A percentile compares a stretch with the other conserved stretches of the same genome.
Evolutionary conservation across 257 asterid species (phyloP).

Genomic region (Nicotiana undulata): DNA sequence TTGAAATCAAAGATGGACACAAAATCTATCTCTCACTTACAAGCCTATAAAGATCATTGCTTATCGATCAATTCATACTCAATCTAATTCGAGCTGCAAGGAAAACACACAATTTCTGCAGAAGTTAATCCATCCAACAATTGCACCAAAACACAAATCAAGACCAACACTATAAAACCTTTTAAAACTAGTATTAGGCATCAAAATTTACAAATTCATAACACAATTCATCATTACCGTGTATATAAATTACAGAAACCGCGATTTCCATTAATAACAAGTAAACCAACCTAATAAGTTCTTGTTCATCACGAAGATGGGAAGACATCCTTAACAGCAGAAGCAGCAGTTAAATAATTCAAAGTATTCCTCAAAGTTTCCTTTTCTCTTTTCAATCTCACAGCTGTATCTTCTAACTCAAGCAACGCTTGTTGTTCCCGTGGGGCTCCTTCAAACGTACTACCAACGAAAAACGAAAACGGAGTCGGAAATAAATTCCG

Average conservation of each 20-base stretch:
- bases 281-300: background rate
- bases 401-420: slow-evolving; percentile 87
- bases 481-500: slow-evolving; percentile 92
- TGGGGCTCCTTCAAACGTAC: slow-evolving; percentile 93
- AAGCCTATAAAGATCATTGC: background rate
- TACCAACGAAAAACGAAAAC: slow-evolving; percentile 86
- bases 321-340: slow-evolving; percentile 94
- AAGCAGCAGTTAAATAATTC: slow-evolving; percentile 88
- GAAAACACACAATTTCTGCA: background rate
- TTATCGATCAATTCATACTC: background rate
- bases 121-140: background rate
- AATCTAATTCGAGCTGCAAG: background rate
- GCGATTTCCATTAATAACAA: background rate
- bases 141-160: background rate
- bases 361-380: slow-evolving; percentile 89
- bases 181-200: slow-evolving; percentile 6
- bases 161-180: background rate
- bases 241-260: slow-evolving; percentile 14
- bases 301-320: slow-evolving; percentile 46
- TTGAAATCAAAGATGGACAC: background rate
- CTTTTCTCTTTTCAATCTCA: slow-evolving; percentile 87
- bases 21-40: background rate
- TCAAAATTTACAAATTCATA: slow-evolving; percentile 25
- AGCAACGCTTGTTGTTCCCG: slow-evolving; percentile 95
- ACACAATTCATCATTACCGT: slow-evolving; percentile 9